Conservation (phyloP, 2,329 filamentous ascomycete species). For the Pseudonectria buxi region DNA sequence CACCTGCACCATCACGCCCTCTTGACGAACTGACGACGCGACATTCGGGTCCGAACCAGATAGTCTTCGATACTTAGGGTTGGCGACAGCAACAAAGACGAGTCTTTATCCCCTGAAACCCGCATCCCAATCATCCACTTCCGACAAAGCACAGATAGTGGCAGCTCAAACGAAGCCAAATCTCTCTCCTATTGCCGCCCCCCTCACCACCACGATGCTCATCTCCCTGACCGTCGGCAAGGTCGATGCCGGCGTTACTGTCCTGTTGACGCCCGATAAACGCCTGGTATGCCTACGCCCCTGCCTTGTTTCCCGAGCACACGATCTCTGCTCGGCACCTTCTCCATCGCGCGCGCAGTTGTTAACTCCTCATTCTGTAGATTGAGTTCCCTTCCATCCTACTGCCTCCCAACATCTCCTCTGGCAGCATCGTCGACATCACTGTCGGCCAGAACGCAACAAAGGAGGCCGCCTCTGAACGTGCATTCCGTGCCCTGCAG, state of each 20-base stretch:
- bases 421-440: conserved; percentile 96
- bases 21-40: no score
- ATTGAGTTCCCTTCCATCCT: conserved; percentile 99
- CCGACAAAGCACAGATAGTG: no score
- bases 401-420: conserved; percentile 88
- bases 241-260: conserved; percentile 96
- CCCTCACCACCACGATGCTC: conserved; percentile 57
- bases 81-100: no score
- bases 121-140: no score
- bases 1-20: no score
- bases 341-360: background rate
- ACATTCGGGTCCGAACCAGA: no score
- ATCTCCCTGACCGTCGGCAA: conserved; percentile 98
- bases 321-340: background rate
- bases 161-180: no score
- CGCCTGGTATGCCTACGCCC: conserved; percentile 63
- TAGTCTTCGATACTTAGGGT: no score
- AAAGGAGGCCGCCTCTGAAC: conserved; percentile 68
- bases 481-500: conserved; percentile 78
- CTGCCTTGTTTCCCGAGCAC: background rate
- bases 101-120: no score
- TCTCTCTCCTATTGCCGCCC: no score
- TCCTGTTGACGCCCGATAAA: conserved; percentile 94
- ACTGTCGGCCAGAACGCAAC: conserved; percentile 79
- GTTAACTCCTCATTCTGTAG: conserved; percentile 39